Evolutionary conservation across 768 basidiomycete species (phyloP).

Genomic region (Daedaleopsis sinensis): DNA sequence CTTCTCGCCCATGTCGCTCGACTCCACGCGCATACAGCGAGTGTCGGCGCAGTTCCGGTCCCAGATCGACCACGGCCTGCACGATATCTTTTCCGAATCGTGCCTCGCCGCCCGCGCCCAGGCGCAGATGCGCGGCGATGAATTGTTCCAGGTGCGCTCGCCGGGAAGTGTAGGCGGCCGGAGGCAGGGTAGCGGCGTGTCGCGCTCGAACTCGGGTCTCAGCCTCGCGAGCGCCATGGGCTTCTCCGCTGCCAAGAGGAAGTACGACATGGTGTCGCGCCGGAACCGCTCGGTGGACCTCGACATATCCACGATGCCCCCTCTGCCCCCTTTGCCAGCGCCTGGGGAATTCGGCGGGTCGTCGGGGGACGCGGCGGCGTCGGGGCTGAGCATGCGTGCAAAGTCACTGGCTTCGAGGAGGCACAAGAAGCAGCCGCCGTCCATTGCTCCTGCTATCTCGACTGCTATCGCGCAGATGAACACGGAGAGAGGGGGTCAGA

Average conservation of each 20-base stretch:
- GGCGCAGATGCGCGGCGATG: conserved; percentile 63
- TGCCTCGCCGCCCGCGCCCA: conserved; percentile 71
- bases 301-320: conserved; percentile 1
- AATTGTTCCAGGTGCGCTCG: conserved; percentile 56
- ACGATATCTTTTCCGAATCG: conserved; percentile 79
- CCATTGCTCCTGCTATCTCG: conserved; percentile 17
- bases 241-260: conserved; percentile 50
- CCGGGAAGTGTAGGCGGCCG: neutral
- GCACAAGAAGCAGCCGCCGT: conserved; percentile 22
- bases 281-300: conserved; percentile 51
- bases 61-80: conserved; percentile 75
- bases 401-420: conserved; percentile 14
- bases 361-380: neutral
- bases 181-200: conserved; percentile 44
- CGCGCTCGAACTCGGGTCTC: conserved; percentile 60
- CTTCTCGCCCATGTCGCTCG: conserved; percentile 52
- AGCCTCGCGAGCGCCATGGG: conserved; percentile 60
- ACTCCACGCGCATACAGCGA: conserved; percentile 68
- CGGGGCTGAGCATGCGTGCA: conserved; percentile 8
- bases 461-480: conserved; percentile 16
- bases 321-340: conserved; percentile 2
- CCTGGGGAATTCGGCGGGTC: neutral
- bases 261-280: conserved; percentile 69
- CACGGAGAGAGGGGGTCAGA: neutral
- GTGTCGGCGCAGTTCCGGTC: conserved; percentile 65